phyloP scores from a whole-genome alignment of 2,329 filamentous ascomycete species.

The Aschersonia sp. region DNA sequence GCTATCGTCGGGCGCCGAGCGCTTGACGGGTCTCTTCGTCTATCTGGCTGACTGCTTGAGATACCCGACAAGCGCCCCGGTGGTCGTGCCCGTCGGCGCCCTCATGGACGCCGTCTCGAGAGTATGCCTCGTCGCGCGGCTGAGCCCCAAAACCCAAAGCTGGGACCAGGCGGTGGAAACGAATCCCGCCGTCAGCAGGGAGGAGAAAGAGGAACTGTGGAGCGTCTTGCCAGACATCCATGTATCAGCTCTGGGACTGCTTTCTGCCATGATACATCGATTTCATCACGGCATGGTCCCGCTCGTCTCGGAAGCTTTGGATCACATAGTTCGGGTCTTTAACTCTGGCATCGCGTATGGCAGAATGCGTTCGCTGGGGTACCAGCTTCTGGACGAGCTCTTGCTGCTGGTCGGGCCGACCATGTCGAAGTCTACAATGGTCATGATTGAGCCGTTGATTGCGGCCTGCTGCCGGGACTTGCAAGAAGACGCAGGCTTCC shows the following conservation, averaged over 20 bases:
- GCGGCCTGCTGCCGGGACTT: conserved; percentile 63
- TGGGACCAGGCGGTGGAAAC: conserved; percentile 40
- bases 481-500: conserved; percentile 35
- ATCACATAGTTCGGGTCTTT: conserved; percentile 61
- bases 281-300: conserved; percentile 43
- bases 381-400: conserved; percentile 41
- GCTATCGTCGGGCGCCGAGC: conserved; percentile 56
- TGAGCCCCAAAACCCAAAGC: conserved; percentile 28
- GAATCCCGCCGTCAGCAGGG: conserved; percentile 59
- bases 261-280: conserved; percentile 40
- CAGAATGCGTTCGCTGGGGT: conserved; percentile 44
- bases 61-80: conserved; percentile 46
- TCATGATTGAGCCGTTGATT: conserved; percentile 46
- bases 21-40: conserved; percentile 50
- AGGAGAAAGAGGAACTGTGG: conserved; percentile 73
- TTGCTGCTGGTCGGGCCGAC: conserved; percentile 49
- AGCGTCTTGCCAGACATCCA: conserved; percentile 60
- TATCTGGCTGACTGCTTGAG: conserved; percentile 50
- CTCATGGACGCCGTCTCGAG: conserved; percentile 57
- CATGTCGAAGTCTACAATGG: conserved; percentile 49
- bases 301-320: conserved; percentile 48
- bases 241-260: conserved; percentile 49
- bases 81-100: conserved; percentile 52
- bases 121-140: conserved; percentile 50
- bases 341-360: conserved; percentile 36